Percentiles rank a stretch among this genome's conserved stretches.
phyloP scores from a whole-genome alignment of 192 early-diverging fungal genomes.

The Rhizoclosmatium sp. region DNA sequence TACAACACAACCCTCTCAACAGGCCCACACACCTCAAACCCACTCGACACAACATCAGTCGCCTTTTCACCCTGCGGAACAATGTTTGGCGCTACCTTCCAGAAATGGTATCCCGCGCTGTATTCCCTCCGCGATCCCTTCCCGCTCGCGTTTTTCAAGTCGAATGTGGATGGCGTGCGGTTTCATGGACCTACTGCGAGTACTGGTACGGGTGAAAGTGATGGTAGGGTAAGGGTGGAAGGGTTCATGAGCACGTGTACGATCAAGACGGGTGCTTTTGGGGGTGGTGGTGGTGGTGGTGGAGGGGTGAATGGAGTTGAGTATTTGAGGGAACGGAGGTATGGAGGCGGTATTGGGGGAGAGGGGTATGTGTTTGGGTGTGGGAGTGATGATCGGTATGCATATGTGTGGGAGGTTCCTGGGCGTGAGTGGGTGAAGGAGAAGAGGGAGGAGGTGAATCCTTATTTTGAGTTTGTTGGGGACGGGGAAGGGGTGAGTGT shows the following conservation, averaged over 20 bases:
- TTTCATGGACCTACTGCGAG: constrained; percentile 1
- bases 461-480: background rate
- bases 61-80: constrained; percentile 34
- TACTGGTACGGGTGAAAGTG: background rate
- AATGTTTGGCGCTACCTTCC: constrained; percentile 23
- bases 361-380: constrained; percentile 19
- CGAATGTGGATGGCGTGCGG: constrained; percentile 12
- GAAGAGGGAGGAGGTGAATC: background rate
- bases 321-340: background rate
- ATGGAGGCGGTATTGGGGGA: background rate
- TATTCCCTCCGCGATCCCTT: constrained; percentile 20
- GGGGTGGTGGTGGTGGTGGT: background rate
- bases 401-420: constrained; percentile 38
- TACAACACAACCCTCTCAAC: background rate
- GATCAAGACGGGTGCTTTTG: constrained; percentile 30
- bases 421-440: constrained; percentile 6
- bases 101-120: constrained; percentile 31
- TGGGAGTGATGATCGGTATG: constrained; percentile 35
- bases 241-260: constrained; percentile 23
- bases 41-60: constrained; percentile 13
- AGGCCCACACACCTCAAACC: background rate
- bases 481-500: background rate
- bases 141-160: constrained; percentile 19
- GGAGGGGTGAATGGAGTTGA: background rate
- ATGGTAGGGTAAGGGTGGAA: background rate